These are phyloP conservation scores for Thermoascus crustaceus DNA, from an alignment of 2,329 filamentous ascomycete genomes.

Conservation along the genomic window DNA sequence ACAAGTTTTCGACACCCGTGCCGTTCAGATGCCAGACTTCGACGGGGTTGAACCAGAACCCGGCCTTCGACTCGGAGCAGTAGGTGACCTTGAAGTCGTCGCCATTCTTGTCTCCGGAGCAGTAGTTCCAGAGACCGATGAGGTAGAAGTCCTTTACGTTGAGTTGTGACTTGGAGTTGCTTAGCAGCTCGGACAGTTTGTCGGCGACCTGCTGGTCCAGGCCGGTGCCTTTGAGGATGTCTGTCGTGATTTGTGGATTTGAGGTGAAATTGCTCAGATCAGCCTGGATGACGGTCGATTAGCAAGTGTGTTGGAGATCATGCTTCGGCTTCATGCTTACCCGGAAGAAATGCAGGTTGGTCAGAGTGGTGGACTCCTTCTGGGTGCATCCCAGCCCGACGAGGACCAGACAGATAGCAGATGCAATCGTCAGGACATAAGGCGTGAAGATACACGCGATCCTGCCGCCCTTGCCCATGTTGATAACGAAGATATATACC, in stretches of 20 bases:
- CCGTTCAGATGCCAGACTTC: slow-evolving; percentile 56
- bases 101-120: slow-evolving; percentile 52
- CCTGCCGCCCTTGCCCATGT: slow-evolving; percentile 66
- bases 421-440: slow-evolving; percentile 69
- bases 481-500: slow-evolving; percentile 18
- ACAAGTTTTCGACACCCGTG: slow-evolving; percentile 48
- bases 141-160: slow-evolving; percentile 69
- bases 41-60: slow-evolving; percentile 70
- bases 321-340: slow-evolving; percentile 24
- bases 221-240: slow-evolving; percentile 26
- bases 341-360: slow-evolving; percentile 49
- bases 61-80: slow-evolving; percentile 63
- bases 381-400: slow-evolving; percentile 52
- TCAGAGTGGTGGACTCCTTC: slow-evolving; percentile 38
- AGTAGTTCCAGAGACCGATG: slow-evolving; percentile 82
- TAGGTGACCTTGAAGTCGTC: slow-evolving; percentile 43
- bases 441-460: slow-evolving; percentile 82
- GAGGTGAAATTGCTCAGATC: slow-evolving; percentile 55
- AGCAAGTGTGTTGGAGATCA: too few species aligned
- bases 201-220: slow-evolving; percentile 42
- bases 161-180: slow-evolving; percentile 37
- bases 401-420: slow-evolving; percentile 59
- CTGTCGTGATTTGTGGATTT: slow-evolving; percentile 27
- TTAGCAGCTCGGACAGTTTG: slow-evolving; percentile 30
- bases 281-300: slow-evolving; percentile 32